These are phyloP conservation scores for Metschnikowia proteae DNA, from an alignment of 805 yeast species.

Conservation along the genomic window DNA sequence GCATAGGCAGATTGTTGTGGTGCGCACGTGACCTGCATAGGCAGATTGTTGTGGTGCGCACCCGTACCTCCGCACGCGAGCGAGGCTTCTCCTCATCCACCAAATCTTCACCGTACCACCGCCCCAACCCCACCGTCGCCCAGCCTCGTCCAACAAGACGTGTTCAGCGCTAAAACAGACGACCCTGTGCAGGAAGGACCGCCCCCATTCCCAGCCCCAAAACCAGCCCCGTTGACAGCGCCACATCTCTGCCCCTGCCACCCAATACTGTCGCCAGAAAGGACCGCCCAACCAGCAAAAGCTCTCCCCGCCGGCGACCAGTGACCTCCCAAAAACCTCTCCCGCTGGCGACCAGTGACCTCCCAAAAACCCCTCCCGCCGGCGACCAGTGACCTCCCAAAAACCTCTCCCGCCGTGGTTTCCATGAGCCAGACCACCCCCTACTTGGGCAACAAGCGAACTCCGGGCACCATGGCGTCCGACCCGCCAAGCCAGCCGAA, in stretches of 20 bases:
- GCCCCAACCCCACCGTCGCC: neutral
- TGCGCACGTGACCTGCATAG: no score
- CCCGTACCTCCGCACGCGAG: slow-evolving; percentile 1
- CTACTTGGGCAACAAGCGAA: slow-evolving; percentile 29
- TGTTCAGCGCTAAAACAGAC: neutral
- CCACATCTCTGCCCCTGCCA: no score
- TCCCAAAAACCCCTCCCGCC: no score
- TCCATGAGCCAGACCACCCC: slow-evolving; percentile 37
- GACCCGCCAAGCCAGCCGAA: slow-evolving; percentile 10
- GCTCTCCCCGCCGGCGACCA: no score
- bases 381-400: no score
- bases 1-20: no score
- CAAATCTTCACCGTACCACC: neutral
- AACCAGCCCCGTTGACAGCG: no score
- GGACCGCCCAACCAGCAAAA: no score
- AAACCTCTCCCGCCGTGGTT: no score
- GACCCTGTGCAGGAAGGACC: neutral
- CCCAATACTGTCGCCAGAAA: no score
- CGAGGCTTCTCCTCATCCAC: slow-evolving; percentile 3
- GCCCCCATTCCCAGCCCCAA: neutral
- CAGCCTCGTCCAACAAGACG: neutral
- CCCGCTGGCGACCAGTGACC: no score
- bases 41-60: neutral
- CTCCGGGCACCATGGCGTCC: slow-evolving; percentile 22
- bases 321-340: no score